Evolutionary conservation across 2,329 filamentous ascomycete genomes (phyloP), one percentile per base, ranked within the genome.

Genomic region (Talaromyces atroroseus): DNA sequence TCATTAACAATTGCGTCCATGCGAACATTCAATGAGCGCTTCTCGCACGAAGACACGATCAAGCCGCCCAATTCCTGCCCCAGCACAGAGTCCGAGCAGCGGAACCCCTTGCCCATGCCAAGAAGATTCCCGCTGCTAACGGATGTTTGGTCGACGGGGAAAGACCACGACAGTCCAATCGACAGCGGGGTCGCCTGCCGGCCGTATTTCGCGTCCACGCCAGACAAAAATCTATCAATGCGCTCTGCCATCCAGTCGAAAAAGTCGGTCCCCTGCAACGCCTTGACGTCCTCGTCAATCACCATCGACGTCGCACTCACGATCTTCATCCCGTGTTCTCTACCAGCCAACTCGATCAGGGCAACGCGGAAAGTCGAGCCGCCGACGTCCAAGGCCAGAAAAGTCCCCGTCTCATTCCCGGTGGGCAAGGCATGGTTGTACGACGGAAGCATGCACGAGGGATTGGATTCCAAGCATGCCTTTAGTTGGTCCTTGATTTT

Each of bases 181-280:
- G 78, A 74, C 55, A 86, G 69, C 11, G 73, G 74, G 3, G 67
- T 66, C 14, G 63, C 60, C 46, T 66, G 68, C 6, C 71, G 66
- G 18, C 69, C 70, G 45, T 72, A 75, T 54, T 75, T 72, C 29
- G 75, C 69, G 21, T 69, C 62, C 64, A 73, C 68, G 59, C 70
- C 60, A 65, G 68, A 68, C 49, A 86, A 70, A 68, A 81, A 81
- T 8, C 78, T 74, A 45, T 78, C 76, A 56, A 87, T 84, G 58
- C 79, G 78, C 49, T 75, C 74, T 5, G 83, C 84, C 79, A 87
- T 85, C 84, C 84, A 87, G 65, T 85, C 82, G 65, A 86, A 87
- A 67, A 87, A 86, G 1, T 75, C 72, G 23, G 75, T 76, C 1
- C 82, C 83, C 56, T 77, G 73, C 58, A 86, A 68, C 47, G 76